These are phyloP conservation scores for Globisporangium acanthophoron DNA, from an alignment of 352 stramenopile species.

Conservation along the genomic window DNA sequence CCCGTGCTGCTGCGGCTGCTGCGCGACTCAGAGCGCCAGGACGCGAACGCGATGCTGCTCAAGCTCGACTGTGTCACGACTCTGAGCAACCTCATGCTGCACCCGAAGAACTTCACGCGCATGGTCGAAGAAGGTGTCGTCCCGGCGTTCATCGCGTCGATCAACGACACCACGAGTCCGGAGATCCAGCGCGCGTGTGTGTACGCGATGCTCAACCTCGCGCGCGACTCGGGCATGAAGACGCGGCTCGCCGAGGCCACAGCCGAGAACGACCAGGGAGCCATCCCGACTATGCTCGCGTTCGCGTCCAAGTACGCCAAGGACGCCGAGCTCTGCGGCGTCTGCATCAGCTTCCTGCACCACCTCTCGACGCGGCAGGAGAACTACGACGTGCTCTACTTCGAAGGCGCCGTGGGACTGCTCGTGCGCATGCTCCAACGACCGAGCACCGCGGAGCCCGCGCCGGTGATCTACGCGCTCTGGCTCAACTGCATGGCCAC, in stretches of 20 bases:
- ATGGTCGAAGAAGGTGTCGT: conserved; percentile 81
- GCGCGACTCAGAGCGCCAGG: conserved; percentile 12
- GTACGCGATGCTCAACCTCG: conserved; percentile 73
- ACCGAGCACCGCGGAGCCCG: conserved; percentile 25
- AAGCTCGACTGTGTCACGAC: conserved; percentile 78
- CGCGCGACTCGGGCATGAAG: conserved; percentile 68
- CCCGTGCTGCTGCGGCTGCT: conserved; percentile 51
- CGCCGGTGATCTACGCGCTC: conserved; percentile 40
- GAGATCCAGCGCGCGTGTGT: conserved; percentile 75
- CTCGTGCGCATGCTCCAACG: conserved; percentile 56
- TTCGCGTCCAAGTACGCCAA: conserved; percentile 55
- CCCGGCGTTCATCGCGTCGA: conserved; percentile 50
- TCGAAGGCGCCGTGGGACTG: conserved; percentile 50
- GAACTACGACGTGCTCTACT: conserved; percentile 63
- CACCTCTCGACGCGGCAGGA: conserved; percentile 58
- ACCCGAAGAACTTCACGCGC: conserved; percentile 68
- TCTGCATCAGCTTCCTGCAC: conserved; percentile 64
- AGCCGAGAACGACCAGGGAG: conserved; percentile 28
- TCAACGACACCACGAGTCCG: conserved; percentile 40
- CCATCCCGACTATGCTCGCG: conserved; percentile 58
- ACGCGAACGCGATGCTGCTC: conserved; percentile 32
- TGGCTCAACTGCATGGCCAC: conserved; percentile 50
- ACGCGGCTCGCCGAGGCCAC: conserved; percentile 49
- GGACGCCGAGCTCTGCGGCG: conserved; percentile 57
- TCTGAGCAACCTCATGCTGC: conserved; percentile 78